phyloP scores from a whole-genome alignment of 345 rosid species.

The Salix caprea region DNA sequence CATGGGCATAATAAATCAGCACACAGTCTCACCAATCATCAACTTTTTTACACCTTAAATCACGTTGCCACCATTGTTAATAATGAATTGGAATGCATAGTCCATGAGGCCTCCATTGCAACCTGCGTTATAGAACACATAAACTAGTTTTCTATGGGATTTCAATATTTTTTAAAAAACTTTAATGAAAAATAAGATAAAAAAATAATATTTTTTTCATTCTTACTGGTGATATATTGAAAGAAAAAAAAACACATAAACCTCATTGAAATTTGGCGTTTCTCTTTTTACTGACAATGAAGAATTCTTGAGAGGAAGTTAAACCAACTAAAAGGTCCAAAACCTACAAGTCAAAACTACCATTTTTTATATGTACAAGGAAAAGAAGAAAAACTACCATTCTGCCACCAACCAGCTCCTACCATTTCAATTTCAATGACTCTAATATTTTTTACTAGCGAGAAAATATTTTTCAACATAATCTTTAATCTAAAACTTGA shows the following conservation, averaged over 20 bases:
- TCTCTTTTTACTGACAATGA: no score
- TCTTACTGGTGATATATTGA: no score
- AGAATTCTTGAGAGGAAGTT: no score
- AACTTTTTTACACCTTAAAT: background rate
- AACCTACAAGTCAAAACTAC: constrained; percentile 5
- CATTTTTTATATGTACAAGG: no score
- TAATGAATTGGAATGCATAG: constrained; percentile 11
- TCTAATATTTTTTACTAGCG: background rate
- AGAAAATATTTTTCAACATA: background rate
- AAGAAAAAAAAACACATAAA: no score
- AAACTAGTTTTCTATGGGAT: no score
- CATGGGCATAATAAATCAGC: background rate
- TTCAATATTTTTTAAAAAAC: no score
- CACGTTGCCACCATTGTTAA: constrained; percentile 12
- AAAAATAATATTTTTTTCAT: no score
- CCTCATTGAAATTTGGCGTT: no score
- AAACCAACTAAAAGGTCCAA: background rate
- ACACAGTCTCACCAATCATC: background rate
- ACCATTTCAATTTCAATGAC: background rate
- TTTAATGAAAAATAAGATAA: no score
- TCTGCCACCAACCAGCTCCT: background rate
- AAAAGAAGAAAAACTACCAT: background rate
- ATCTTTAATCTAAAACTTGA: background rate
- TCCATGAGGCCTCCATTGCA: constrained; percentile 28
- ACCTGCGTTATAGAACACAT: constrained; percentile 9